Evolutionary conservation across 768 basidiomycete species (phyloP).

Genomic region (Termitomyces sp.): DNA sequence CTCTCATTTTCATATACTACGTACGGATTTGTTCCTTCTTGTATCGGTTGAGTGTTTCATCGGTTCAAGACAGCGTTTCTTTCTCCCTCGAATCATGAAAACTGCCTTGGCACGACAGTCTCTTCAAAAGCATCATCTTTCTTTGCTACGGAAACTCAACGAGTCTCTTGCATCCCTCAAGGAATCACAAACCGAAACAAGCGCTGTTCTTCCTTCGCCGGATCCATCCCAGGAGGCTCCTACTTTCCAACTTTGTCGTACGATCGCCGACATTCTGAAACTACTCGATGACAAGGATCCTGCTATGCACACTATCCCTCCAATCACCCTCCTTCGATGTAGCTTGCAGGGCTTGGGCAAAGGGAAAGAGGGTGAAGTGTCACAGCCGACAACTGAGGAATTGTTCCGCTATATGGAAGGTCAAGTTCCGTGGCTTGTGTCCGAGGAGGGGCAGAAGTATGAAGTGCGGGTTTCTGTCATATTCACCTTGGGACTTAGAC

Average conservation of each 20-base stretch:
- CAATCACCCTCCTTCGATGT: slow-evolving; percentile 57
- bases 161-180: slow-evolving; percentile 51
- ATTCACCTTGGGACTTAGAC: not conserved
- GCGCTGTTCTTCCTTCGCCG: slow-evolving; percentile 51
- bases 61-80: slow-evolving; percentile 43
- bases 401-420: slow-evolving; percentile 54
- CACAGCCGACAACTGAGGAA: slow-evolving; percentile 48
- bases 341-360: slow-evolving; percentile 44
- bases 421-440: slow-evolving; percentile 51
- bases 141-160: slow-evolving; percentile 48
- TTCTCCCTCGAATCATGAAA: slow-evolving; percentile 60
- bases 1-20: slow-evolving; percentile 57
- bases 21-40: slow-evolving; percentile 31
- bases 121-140: slow-evolving; percentile 53
- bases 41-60: not conserved
- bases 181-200: slow-evolving; percentile 47
- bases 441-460: slow-evolving; percentile 43
- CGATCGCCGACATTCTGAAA: slow-evolving; percentile 37
- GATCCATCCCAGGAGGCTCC: slow-evolving; percentile 43
- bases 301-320: slow-evolving; percentile 32
- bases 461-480: slow-evolving; percentile 38
- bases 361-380: slow-evolving; percentile 27
- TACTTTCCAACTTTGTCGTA: slow-evolving; percentile 36
- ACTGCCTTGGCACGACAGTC: slow-evolving; percentile 58
- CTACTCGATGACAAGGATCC: slow-evolving; percentile 21